Evolutionary conservation across 805 yeast species (phyloP).

Genomic region (Hanseniaspora clermontiae): DNA sequence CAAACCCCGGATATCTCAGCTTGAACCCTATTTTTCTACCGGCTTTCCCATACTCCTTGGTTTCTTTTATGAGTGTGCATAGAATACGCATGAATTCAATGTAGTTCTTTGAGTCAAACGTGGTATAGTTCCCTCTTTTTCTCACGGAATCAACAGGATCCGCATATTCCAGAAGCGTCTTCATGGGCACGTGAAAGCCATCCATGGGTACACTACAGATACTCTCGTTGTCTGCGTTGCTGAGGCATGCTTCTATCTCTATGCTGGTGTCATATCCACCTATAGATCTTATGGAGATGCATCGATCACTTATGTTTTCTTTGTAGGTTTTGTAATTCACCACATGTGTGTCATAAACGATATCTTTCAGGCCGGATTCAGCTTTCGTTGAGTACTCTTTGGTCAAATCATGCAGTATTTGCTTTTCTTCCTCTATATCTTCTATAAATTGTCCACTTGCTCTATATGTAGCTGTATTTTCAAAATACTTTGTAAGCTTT

Average conservation of each 20-base stretch:
- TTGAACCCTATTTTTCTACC: conserved; percentile 13
- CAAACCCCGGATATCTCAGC: conserved; percentile 50
- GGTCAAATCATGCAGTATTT: background rate
- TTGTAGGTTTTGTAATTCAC: conserved; percentile 19
- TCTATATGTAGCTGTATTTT: background rate
- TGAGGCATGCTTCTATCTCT: background rate
- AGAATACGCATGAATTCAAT: conserved; percentile 18
- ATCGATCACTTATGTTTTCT: background rate
- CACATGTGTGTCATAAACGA: conserved; percentile 14
- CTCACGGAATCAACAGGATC: conserved; percentile 46
- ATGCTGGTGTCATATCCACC: conserved; percentile 11
- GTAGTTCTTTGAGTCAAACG: conserved; percentile 53
- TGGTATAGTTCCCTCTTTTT: conserved; percentile 74
- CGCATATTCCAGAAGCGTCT: conserved; percentile 35
- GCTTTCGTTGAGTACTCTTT: background rate
- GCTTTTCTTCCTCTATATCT: background rate
- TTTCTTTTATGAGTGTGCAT: background rate
- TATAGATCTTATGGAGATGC: conserved; percentile 9
- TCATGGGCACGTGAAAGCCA: conserved; percentile 57
- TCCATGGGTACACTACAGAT: conserved; percentile 50
- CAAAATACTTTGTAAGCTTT: conserved; percentile 26
- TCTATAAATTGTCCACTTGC: background rate
- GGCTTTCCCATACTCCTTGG: background rate
- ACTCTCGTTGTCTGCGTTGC: conserved; percentile 14
- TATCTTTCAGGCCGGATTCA: background rate